phyloP scores from a whole-genome alignment of 495 filamentous ascomycete species.

The Talaromyces wortmannii region DNA sequence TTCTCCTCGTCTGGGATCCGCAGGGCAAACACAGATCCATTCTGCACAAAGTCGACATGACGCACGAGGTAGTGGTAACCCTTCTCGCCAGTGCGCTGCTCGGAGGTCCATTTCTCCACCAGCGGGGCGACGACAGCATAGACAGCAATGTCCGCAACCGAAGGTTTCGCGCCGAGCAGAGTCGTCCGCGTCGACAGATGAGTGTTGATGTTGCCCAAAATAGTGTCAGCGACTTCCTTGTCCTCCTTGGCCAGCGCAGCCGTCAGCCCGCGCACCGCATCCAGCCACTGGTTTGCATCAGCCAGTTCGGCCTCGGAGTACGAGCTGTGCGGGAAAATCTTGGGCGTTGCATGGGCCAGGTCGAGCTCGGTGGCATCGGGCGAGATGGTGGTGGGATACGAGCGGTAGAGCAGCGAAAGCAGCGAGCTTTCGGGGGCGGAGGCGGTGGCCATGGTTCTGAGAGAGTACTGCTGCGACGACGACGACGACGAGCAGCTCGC shows the following conservation, averaged over 20 bases:
- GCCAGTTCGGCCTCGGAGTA: slow-evolving; percentile 73
- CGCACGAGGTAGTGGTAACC: slow-evolving; percentile 90
- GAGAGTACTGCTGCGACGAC: background rate
- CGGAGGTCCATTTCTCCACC: slow-evolving; percentile 73
- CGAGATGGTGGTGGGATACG: slow-evolving; percentile 43
- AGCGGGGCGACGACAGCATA: slow-evolving; percentile 75
- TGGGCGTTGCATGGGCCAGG: slow-evolving; percentile 38
- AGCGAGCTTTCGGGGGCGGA: slow-evolving; percentile 43
- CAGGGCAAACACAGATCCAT: slow-evolving; percentile 69
- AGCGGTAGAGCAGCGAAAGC: slow-evolving; percentile 45
- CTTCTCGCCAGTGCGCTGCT: slow-evolving; percentile 85
- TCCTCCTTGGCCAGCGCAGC: slow-evolving; percentile 49
- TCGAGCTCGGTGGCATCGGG: slow-evolving; percentile 44
- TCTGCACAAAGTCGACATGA: slow-evolving; percentile 91
- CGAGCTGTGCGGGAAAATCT: slow-evolving; percentile 59
- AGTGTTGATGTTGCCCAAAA: slow-evolving; percentile 70
- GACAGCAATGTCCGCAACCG: slow-evolving; percentile 79
- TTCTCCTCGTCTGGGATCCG: slow-evolving; percentile 68
- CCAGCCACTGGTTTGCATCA: slow-evolving; percentile 84
- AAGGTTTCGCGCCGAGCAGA: slow-evolving; percentile 83
- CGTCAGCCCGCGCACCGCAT: slow-evolving; percentile 62
- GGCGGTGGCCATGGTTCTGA: slow-evolving; percentile 39
- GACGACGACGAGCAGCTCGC: too few relatives aligned
- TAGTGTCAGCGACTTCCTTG: slow-evolving; percentile 37
- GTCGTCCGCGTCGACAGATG: slow-evolving; percentile 87